A percentile compares a stretch with the other conserved stretches of the same genome.
phyloP scores from a whole-genome alignment of 345 rosid species.

The Camelina sativa region DNA sequence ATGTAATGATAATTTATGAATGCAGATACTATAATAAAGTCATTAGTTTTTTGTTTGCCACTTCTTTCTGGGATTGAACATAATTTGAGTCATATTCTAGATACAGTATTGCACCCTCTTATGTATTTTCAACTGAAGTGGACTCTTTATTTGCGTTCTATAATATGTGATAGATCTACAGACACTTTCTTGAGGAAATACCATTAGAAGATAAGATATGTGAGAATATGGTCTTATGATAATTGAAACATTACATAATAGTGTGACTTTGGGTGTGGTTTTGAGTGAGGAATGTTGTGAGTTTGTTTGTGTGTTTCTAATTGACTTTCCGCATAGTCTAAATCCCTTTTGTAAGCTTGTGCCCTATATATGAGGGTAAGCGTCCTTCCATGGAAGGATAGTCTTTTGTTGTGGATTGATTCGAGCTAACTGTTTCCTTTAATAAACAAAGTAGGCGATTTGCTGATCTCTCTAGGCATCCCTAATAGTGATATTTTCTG shows the following conservation, averaged over 20 bases:
- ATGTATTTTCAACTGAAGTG: conserved; percentile 2
- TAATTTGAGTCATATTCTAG: not conserved
- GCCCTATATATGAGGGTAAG: not conserved
- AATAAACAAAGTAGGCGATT: not conserved
- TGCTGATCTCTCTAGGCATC: not conserved
- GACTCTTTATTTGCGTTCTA: not conserved
- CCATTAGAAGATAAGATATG: conserved; percentile 7
- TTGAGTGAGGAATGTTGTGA: not conserved
- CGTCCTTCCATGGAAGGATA: conserved; percentile 1
- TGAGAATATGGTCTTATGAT: not conserved
- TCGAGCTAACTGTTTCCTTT: not conserved
- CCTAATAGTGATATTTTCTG: conserved; percentile 3
- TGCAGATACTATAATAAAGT: not conserved
- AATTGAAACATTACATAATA: not conserved
- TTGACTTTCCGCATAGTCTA: not conserved
- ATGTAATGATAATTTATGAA: not conserved
- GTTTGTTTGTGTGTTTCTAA: not conserved
- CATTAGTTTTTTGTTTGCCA: not conserved
- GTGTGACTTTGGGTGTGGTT: not conserved
- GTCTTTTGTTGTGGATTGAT: not conserved
- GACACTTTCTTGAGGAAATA: not conserved
- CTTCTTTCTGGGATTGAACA: not conserved
- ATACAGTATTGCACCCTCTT: not conserved
- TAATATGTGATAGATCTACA: conserved; percentile 2
- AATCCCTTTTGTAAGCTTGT: not conserved